Evolutionary conservation across 148 eudicot species (phyloP).

Genomic region (Euryodendron excelsum): DNA sequence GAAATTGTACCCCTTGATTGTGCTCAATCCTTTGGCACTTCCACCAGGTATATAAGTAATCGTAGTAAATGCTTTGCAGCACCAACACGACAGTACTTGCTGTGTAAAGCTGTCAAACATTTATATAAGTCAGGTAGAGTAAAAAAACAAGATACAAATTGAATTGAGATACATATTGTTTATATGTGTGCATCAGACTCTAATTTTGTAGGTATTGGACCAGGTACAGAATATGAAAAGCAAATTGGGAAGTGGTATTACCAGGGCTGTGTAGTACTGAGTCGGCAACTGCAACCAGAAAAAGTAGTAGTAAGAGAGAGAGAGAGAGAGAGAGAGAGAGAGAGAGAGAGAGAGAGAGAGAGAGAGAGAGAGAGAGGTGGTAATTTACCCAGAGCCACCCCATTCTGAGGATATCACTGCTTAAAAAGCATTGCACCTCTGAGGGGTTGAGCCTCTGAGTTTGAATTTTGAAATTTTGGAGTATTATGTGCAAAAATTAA

Average conservation of each 20-base stretch:
- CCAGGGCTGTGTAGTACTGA: constrained; percentile 89
- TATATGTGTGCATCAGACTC: too few species aligned
- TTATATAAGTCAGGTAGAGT: too few species aligned
- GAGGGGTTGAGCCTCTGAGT: too few species aligned
- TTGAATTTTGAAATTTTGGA: too few species aligned
- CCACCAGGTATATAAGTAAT: constrained; percentile 52
- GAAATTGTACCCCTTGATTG: constrained; percentile 35
- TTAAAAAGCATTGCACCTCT: too few species aligned
- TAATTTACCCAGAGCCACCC: too few species aligned
- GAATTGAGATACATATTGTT: background rate
- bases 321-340: background rate
- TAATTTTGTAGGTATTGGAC: too few species aligned
- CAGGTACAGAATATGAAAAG: too few species aligned
- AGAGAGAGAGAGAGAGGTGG: too few species aligned
- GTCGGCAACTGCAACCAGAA: constrained; percentile 82
- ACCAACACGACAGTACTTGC: constrained; percentile 70
- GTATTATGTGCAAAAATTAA: too few species aligned
- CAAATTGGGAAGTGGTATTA: constrained; percentile 21
- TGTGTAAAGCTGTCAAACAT: constrained; percentile 80
- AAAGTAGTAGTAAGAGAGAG: background rate
- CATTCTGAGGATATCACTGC: too few species aligned
- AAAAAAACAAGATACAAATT: background rate
- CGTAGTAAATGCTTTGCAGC: constrained; percentile 83
- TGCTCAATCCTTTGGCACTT: constrained; percentile 21
- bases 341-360: too few species aligned